Evolutionary conservation across 2,329 filamentous ascomycete genomes (phyloP).

Genomic region (Corynespora cassiicola): DNA sequence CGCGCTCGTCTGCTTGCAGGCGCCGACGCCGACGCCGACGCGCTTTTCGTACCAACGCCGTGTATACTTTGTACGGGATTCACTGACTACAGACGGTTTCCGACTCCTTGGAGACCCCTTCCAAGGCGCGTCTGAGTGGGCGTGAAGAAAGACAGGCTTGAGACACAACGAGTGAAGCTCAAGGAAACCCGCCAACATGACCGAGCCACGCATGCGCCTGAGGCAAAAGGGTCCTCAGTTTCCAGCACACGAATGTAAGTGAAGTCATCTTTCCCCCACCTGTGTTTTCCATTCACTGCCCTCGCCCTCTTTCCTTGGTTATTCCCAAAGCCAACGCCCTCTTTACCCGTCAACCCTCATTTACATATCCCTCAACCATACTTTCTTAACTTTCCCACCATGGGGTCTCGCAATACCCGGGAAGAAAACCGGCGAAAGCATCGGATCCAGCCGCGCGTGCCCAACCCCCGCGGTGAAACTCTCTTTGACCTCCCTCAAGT

Average conservation of each 20-base stretch:
- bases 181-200: slow-evolving; percentile 41
- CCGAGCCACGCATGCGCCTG: slow-evolving; percentile 56
- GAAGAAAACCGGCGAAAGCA: no score
- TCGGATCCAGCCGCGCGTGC: slow-evolving; percentile 15
- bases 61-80: no score
- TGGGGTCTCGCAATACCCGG: no score
- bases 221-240: slow-evolving; percentile 57
- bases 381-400: no score
- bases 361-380: neutral
- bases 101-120: no score
- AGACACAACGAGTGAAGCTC: no score
- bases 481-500: neutral
- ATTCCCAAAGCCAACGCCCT: neutral
- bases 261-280: neutral
- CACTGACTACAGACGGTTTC: no score
- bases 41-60: no score
- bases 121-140: no score
- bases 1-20: no score
- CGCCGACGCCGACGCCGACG: no score
- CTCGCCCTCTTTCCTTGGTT: slow-evolving; percentile 4
- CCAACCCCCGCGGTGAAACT: slow-evolving; percentile 9
- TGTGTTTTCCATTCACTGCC: slow-evolving; percentile 4
- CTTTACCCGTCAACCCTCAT: neutral
- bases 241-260: slow-evolving; percentile 49
- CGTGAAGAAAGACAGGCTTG: no score